These are phyloP conservation scores for Alternaria sp. DNA, from an alignment of 2,329 filamentous ascomycete genomes.

Conservation along the genomic window DNA sequence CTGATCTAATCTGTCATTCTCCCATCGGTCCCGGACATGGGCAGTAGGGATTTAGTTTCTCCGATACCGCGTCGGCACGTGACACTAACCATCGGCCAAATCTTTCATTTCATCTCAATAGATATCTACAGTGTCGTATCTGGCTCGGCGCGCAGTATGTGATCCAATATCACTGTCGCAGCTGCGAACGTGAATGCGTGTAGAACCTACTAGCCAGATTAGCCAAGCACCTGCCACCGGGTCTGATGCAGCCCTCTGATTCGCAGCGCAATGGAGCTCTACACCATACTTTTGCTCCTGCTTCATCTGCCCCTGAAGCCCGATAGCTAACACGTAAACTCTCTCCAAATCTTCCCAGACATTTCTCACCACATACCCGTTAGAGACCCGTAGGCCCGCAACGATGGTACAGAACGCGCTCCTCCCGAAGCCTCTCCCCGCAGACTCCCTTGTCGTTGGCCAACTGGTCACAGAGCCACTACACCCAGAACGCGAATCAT, in stretches of 20 bases:
- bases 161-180: conserved; percentile 33
- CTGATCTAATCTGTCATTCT: not conserved
- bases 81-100: conserved; percentile 12
- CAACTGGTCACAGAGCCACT: conserved; percentile 49
- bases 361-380: not conserved
- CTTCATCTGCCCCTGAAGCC: conserved; percentile 5
- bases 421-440: conserved; percentile 48
- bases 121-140: conserved; percentile 5
- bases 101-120: conserved; percentile 8
- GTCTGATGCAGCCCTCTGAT: conserved; percentile 26
- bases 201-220: conserved; percentile 28
- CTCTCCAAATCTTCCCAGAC: not conserved
- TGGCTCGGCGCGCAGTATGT: conserved; percentile 8
- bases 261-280: conserved; percentile 24
- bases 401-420: conserved; percentile 48
- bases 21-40: conserved; percentile 7
- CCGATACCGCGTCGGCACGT: conserved; percentile 25
- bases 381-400: not conserved
- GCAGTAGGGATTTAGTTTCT: conserved; percentile 13
- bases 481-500: conserved; percentile 48
- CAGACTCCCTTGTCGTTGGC: conserved; percentile 45
- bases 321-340: conserved; percentile 2
- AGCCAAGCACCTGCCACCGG: conserved; percentile 28
- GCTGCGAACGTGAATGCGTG: conserved; percentile 29
- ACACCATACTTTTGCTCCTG: conserved; percentile 16